These are phyloP conservation scores for Rhytidiadelphus loreus DNA, from an alignment of 225 moss, liverwort and hornwort species.

Conservation along the genomic window DNA sequence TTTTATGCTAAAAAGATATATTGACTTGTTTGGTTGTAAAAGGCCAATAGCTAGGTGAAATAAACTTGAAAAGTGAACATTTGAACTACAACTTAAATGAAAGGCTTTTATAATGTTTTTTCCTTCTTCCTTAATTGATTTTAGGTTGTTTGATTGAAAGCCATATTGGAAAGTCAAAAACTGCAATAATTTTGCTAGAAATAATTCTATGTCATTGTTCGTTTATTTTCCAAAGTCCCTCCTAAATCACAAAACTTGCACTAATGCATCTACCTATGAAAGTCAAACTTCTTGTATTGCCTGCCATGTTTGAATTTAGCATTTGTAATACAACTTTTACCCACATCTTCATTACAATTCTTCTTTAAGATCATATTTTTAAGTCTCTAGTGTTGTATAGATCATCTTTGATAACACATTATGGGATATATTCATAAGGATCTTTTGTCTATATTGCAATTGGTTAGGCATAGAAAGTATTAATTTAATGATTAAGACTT, in stretches of 20 bases:
- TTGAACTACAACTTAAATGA: background rate
- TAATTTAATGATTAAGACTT: background rate
- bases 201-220: background rate
- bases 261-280: background rate
- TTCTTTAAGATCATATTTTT: background rate
- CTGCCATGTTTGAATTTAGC: background rate
- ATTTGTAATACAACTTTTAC: background rate
- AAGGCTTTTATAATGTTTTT: background rate
- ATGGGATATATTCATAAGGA: too few relatives aligned
- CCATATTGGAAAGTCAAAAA: background rate
- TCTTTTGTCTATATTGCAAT: background rate
- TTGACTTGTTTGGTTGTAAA: background rate
- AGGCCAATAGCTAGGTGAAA: background rate
- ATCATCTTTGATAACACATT: background rate
- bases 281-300: background rate
- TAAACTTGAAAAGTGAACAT: background rate
- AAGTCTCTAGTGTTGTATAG: background rate
- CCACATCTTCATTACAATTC: background rate
- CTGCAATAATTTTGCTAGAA: background rate
- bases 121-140: background rate
- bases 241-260: background rate
- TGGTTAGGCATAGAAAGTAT: background rate
- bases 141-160: background rate
- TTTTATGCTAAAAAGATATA: background rate
- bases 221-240: background rate